phyloP scores from a whole-genome alignment of 1,284 basidiomycete genomes.

The Phylloboletellus chloephorus region DNA sequence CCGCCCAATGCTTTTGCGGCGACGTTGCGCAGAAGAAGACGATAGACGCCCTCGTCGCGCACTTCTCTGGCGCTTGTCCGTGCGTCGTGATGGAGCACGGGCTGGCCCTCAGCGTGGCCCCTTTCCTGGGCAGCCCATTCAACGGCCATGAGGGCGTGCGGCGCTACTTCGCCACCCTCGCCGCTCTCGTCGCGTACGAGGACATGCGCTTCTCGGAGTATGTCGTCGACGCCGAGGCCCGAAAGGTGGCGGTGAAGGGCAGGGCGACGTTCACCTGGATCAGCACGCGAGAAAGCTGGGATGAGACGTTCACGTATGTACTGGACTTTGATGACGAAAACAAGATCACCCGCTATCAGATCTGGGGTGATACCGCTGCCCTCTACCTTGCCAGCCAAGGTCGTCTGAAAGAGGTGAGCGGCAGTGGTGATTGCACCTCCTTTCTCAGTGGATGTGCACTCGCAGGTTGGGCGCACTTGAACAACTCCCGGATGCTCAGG shows the following conservation, averaged over 20 bases:
- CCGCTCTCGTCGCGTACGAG: conserved; percentile 38
- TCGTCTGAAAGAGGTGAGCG: conserved; percentile 29
- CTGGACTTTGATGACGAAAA: conserved; percentile 55
- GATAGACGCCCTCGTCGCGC: conserved; percentile 39
- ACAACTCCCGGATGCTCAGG: not conserved
- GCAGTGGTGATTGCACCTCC: not conserved
- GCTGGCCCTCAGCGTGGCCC: conserved; percentile 46
- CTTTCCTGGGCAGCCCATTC: conserved; percentile 54
- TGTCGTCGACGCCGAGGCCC: conserved; percentile 34
- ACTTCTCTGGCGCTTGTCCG: conserved; percentile 47
- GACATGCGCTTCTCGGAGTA: conserved; percentile 41
- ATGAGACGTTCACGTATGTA: conserved; percentile 58
- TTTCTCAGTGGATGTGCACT: not conserved
- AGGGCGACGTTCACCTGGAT: conserved; percentile 53
- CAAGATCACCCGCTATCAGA: conserved; percentile 54
- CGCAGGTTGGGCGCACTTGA: not conserved
- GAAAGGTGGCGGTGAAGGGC: conserved; percentile 51
- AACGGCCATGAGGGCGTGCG: conserved; percentile 39
- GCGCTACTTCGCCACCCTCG: conserved; percentile 48
- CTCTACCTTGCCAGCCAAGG: conserved; percentile 56
- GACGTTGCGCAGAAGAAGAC: conserved; percentile 46
- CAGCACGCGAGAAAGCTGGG: conserved; percentile 44
- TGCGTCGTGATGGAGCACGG: conserved; percentile 53
- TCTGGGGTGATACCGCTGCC: conserved; percentile 65
- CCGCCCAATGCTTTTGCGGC: conserved; percentile 47